phyloP scores from a whole-genome alignment of 108 stramenopile genomes.

The Stephanodiscus triporus region DNA sequence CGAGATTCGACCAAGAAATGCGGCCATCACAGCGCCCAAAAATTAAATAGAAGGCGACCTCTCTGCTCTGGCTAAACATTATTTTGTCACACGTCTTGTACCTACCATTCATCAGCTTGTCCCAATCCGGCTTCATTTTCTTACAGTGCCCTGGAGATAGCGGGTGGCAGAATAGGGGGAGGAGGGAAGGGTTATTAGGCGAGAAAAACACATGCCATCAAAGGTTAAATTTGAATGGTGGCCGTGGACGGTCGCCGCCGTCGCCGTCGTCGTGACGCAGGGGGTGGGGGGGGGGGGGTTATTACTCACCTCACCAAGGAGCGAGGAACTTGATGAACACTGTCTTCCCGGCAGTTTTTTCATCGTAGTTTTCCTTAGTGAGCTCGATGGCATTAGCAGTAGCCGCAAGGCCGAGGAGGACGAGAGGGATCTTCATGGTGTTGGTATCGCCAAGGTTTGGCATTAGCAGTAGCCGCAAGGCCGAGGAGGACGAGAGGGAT shows the following conservation, averaged over 20 bases:
- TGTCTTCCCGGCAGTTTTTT: conserved; percentile 69
- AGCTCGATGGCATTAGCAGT: conserved; percentile 54
- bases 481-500: conserved; percentile 21
- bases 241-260: neutral
- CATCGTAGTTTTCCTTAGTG: conserved; percentile 70
- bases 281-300: neutral
- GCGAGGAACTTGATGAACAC: conserved; percentile 86
- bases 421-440: too few species aligned
- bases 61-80: too few species aligned
- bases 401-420: conserved; percentile 34
- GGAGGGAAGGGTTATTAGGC: too few species aligned
- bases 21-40: too few species aligned
- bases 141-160: conserved; percentile 51
- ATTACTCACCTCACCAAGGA: conserved; percentile 55
- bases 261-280: neutral
- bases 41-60: too few species aligned
- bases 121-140: conserved; percentile 54
- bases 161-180: too few species aligned
- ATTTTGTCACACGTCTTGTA: conserved; percentile 7
- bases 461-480: conserved; percentile 25
- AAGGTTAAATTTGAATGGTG: neutral
- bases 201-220: conserved; percentile 14
- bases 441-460: conserved; percentile 40
- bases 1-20: too few species aligned
- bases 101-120: conserved; percentile 68